Conservation (phyloP, 2,329 filamentous ascomycete species). For the Aspergillus sp. region DNA sequence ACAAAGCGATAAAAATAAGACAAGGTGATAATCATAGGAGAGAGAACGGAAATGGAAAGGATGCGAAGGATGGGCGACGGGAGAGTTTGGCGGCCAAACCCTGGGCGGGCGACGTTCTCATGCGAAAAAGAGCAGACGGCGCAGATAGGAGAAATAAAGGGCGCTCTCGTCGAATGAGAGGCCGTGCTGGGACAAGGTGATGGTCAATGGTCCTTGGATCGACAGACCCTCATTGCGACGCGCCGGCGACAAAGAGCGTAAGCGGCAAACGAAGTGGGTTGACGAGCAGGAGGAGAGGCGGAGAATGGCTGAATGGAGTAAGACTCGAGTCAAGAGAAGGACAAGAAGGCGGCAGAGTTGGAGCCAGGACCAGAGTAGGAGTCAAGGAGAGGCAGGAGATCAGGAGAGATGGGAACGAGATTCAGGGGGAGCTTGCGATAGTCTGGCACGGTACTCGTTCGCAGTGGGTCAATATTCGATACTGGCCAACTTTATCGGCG, state of each 20-base stretch:
- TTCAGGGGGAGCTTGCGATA: not conserved
- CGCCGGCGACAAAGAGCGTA: conserved; percentile 11
- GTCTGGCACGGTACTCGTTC: not conserved
- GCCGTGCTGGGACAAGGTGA: conserved; percentile 11
- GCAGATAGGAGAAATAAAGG: conserved; percentile 14
- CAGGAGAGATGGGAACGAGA: not conserved
- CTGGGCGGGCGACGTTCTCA: conserved; percentile 6
- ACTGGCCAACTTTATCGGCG: not conserved
- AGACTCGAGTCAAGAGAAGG: not conserved
- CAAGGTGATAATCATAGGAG: conserved; percentile 7
- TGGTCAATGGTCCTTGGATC: conserved; percentile 22
- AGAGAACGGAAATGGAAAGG: conserved; percentile 5
- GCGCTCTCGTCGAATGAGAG: conserved; percentile 12
- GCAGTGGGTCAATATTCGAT: not conserved
- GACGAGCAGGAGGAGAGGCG: not conserved
- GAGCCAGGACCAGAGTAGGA: not conserved
- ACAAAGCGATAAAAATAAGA: conserved; percentile 5
- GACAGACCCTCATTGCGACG: conserved; percentile 21
- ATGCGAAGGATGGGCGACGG: conserved; percentile 4
- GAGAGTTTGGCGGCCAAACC: conserved; percentile 4
- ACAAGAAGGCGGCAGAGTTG: not conserved
- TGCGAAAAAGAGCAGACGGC: conserved; percentile 16
- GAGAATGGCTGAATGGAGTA: conserved; percentile 3
- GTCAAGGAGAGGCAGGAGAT: not conserved
- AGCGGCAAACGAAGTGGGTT: not conserved